These are phyloP conservation scores for Xanthoconium purpureum DNA, from an alignment of 768 basidiomycete genomes.

Conservation along the genomic window DNA sequence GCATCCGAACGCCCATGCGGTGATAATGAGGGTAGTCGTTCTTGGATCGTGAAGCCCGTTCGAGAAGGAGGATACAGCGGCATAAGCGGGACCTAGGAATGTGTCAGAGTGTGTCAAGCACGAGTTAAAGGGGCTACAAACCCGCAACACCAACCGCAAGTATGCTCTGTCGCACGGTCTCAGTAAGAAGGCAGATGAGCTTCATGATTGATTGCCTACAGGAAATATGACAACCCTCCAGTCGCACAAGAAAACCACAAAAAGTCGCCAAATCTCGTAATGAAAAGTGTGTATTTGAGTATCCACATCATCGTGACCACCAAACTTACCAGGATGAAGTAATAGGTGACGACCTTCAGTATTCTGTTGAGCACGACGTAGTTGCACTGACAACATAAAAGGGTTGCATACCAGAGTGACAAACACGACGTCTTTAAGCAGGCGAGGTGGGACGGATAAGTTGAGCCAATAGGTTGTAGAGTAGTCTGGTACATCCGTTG, in stretches of 20 bases:
- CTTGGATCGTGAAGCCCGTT: background rate
- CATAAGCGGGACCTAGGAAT: background rate
- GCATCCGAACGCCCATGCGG: background rate
- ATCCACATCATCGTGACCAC: background rate
- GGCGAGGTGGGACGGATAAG: background rate
- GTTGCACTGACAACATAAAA: no score
- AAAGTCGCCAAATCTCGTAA: conserved; percentile 1
- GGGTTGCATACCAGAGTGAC: background rate
- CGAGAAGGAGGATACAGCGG: background rate
- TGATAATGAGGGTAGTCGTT: background rate
- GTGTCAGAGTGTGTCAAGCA: background rate
- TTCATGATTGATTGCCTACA: background rate
- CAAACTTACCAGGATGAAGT: background rate
- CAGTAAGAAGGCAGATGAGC: background rate
- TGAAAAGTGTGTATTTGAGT: background rate
- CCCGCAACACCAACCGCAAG: background rate
- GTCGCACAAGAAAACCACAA: background rate
- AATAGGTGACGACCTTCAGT: background rate
- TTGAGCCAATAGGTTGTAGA: conserved; percentile 3
- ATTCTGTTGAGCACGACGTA: background rate
- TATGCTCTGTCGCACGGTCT: background rate
- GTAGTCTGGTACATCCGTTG: background rate
- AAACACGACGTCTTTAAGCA: background rate
- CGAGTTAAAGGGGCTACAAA: background rate
- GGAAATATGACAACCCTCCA: background rate